Evolutionary conservation across 192 early-diverging fungal genomes (phyloP), one percentile per base, ranked within the genome.

Genomic region (Coemansia sp.): DNA sequence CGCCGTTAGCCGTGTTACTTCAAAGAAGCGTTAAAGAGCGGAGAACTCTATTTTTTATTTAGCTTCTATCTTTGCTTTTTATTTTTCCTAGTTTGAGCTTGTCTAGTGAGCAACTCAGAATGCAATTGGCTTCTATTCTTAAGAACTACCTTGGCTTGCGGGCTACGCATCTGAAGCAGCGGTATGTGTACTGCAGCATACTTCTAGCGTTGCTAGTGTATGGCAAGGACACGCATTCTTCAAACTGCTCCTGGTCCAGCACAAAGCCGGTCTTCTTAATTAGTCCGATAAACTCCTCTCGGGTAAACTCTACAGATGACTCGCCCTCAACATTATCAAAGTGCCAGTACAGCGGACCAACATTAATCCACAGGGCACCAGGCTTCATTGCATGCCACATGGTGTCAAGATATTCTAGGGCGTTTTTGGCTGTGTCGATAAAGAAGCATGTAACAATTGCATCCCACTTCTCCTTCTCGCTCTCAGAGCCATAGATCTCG

Each of bases 401-500:
- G 1, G 88, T 84, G 50, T 93, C 91, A 16, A 99, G 69, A 68
- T 98, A 98, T 27, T 90, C 86, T 27, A 96, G 66, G 26, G 94
- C 87, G 60, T 98, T 96, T 67, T 94, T 92, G 10, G 95, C 94
- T 0, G 97, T 98, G 62, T 99, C 97, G 50, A 99, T 90, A 74
- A 99, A 99, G 83, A 94, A 99, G 68, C 95, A 96, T 0, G 93
- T 97, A 2, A 95, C 92, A 4, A 98, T 80, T 10, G 86, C 88
- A 71, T 98, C 93, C 93, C 92, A 99, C 63, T 78, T 69, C 63
- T 84, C 89, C 61, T 72, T 65, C 28, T 86, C 84, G 5, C 89
- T 80, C 7, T 86, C 78, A 0, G 75, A 63, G 7, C 85, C 78
- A 62, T 98, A 98, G 9, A 95, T 87, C 71, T 98, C 96, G 44